Base-by-base conservation (phyloP, 2,329 filamentous ascomycete genomes). In the Aspergillus clavatus region DNA sequence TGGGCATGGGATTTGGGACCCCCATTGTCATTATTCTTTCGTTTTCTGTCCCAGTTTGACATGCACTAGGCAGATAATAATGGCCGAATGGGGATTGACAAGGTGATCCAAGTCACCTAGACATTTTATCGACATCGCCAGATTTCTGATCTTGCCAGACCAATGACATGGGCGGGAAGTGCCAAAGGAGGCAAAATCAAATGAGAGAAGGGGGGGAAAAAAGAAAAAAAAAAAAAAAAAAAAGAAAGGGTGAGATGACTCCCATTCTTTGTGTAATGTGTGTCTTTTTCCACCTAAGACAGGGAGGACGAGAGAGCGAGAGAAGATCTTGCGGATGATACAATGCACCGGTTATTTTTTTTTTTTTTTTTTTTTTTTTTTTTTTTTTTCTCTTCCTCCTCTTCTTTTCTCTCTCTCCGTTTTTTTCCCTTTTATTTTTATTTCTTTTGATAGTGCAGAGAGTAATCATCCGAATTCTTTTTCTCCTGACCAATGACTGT, bases 31-130 rank as follows among this genome's bases (percentile, higher is more conserved):
- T 41, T 42, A 12, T 16, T 19, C 33, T 42, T 52, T 40, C 48
- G 51, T 40, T 44, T 60, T 60, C 56, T 54, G 43, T 45, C 41
- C 43, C 43, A 48, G 53, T 59, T 58, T 57, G 60, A 56, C 57
- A 59, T 54, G 53, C 50, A 39, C 49, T 42, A 33, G 10, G 18
- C 14, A 51, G n/a, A n/a, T n/a, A n/a, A n/a, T n/a, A n/a, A n/a
- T n/a, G n/a, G n/a, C 50, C 47, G 45, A 45, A 45, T 49, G 14
- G 41, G 38, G 41, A 42, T 21, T 43, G 26, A 38, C n/a, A 31
- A 26, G 10, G 10, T 10, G 29, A 33, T 27, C 35, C 26, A 38
- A 27, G 27, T 40, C 27, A 21, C 26, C 27, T 40, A 31, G 29
- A 43, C 45, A 43, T 35, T 29, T 36, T 31, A 37, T 39, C 36